Conservation (phyloP, 495 filamentous ascomycete genomes). For the Podospora appendiculata region DNA sequence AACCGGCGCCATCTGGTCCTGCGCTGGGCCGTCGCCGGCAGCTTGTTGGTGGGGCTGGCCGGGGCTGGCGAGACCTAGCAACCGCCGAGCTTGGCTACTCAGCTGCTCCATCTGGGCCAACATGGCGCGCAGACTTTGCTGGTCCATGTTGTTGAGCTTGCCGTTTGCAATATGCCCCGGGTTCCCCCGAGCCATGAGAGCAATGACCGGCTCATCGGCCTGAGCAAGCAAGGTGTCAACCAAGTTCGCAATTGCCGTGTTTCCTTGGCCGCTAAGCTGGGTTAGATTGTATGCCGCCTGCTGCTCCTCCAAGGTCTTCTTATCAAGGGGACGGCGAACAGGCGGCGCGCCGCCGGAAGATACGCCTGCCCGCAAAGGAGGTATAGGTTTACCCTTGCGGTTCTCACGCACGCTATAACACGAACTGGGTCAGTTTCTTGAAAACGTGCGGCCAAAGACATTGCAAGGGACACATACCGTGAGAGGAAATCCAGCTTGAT, state of each 20-base stretch:
- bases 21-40: background rate
- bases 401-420: slow-evolving; percentile 22
- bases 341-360: background rate
- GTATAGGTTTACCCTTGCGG: slow-evolving; percentile 21
- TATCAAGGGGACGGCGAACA: slow-evolving; percentile 7
- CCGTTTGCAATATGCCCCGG: slow-evolving; percentile 15
- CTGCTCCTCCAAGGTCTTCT: slow-evolving; percentile 31
- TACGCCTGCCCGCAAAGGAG: slow-evolving; percentile 3
- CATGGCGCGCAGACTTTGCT: slow-evolving; percentile 27
- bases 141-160: slow-evolving; percentile 19
- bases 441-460: background rate
- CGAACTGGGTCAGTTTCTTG: slow-evolving; percentile 7
- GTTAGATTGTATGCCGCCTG: slow-evolving; percentile 51
- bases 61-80: slow-evolving; percentile 7
- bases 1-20: slow-evolving; percentile 2
- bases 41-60: background rate
- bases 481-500: slow-evolving; percentile 72
- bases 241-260: slow-evolving; percentile 25
- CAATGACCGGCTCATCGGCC: slow-evolving; percentile 18
- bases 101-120: slow-evolving; percentile 22
- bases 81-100: slow-evolving; percentile 2
- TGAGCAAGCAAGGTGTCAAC: slow-evolving; percentile 32
- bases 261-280: slow-evolving; percentile 28
- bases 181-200: slow-evolving; percentile 28
- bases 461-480: slow-evolving; percentile 29